Base-by-base conservation (phyloP, 148 eudicot genomes). In the Camellia lanceoleosa region DNA sequence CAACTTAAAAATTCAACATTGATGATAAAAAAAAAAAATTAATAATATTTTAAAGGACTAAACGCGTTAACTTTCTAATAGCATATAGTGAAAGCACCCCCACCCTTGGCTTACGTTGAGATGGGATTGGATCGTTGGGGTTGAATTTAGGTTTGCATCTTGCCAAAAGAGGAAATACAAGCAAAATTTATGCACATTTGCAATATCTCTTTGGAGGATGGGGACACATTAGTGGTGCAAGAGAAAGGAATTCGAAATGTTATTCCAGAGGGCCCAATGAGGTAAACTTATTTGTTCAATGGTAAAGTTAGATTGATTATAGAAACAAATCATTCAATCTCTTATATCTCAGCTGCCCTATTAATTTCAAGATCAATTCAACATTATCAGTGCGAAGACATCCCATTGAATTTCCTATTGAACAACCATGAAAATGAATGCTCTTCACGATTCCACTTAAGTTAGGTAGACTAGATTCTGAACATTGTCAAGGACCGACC, bases 251-350 rank as follows among this genome's bases (percentile, higher is more conserved):
- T 70, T 52, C 3, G 18, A 69, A 70, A 49, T 71, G 55, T 14
- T 19, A 77, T 6, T 15, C 46, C 6, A 11, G 9, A 68, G 42
- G 18, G 72, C 65, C 60, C 9, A 43, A 61, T 23, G 8, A 46
- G 59, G n/a, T 67, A 62, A 43, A 5, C 20, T 75, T 30, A 56
- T 16, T 68, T 75, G 79, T 67, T 46, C 11, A 19, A 67, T 67
- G 47, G 18, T n/a, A 44, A 58, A 23, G 23, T 70, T 7, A 79
- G 44, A 13, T 81, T 75, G 56, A 30, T 30, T 3, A 46, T 73
- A n/a, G 49, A 68, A 46, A 67, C 43, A 68, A 20, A 71, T 61
- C 16, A 56, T 58, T 61, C 59, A 2, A n/a, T 20, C 43, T 23
- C 20, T 38, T 13, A 16, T 52, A 51, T 77, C 49, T 49, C 13